Percentiles rank a stretch among this genome's conserved stretches.
Conservation (phyloP, 2,329 filamentous ascomycete species). For the Alternaria angustiovoidea region DNA sequence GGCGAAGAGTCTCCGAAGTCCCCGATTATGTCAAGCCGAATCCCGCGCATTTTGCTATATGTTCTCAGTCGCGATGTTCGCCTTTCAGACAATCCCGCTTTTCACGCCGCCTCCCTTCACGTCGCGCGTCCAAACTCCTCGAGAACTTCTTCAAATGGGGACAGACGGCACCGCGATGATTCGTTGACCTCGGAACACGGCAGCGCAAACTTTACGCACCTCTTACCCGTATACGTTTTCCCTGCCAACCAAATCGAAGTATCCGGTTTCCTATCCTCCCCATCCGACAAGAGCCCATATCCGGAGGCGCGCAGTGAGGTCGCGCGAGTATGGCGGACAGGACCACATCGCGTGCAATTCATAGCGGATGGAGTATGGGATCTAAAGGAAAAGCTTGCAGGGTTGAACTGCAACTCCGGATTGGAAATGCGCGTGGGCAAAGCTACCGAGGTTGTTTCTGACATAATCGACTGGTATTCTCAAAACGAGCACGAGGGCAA, state of each 20-base stretch:
- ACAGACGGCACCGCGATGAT: conserved; percentile 50
- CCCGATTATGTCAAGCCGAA: conserved; percentile 31
- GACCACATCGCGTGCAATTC: conserved; percentile 75
- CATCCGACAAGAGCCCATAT: conserved; percentile 63
- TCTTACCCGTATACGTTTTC: conserved; percentile 74
- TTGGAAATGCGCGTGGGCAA: conserved; percentile 71
- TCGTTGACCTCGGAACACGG: conserved; percentile 34
- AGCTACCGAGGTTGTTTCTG: conserved; percentile 65
- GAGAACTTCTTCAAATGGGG: conserved; percentile 14
- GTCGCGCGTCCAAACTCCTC: conserved; percentile 16
- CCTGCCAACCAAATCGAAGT: conserved; percentile 75
- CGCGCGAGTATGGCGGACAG: conserved; percentile 76
- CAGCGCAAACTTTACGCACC: conserved; percentile 56
- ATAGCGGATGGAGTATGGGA: conserved; percentile 77
- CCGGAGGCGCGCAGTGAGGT: conserved; percentile 72
- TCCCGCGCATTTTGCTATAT: conserved; percentile 68
- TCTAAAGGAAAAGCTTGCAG: conserved; percentile 69
- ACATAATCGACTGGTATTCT: conserved; percentile 61
- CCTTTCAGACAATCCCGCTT: conserved; percentile 75
- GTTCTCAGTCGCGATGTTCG: conserved; percentile 77
- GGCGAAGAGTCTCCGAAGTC: conserved; percentile 8
- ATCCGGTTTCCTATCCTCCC: conserved; percentile 70
- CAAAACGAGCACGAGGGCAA: conserved; percentile 47
- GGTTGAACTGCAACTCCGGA: conserved; percentile 62
- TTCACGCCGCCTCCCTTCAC: conserved; percentile 63